phyloP scores from a whole-genome alignment of 192 early-diverging fungal genomes.

The Coemansia sp. region DNA sequence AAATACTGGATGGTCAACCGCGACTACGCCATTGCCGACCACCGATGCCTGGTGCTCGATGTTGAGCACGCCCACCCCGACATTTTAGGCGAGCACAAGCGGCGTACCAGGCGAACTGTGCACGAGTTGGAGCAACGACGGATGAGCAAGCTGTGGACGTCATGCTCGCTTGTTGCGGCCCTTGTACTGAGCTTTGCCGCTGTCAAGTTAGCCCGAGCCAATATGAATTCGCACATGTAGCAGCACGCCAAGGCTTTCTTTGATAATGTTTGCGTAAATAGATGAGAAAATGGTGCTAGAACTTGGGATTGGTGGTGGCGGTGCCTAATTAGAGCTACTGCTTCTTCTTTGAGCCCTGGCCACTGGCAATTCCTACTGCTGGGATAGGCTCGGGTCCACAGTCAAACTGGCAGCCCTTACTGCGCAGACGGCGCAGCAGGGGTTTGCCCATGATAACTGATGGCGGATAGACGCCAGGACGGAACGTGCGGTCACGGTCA shows the following conservation, averaged over 20 bases:
- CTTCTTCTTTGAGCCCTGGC: constrained; percentile 5
- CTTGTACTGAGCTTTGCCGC: constrained; percentile 29
- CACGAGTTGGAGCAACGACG: constrained; percentile 23
- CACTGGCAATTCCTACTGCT: neutral
- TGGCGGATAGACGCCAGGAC: constrained; percentile 78
- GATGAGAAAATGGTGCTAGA: neutral
- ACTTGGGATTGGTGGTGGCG: neutral
- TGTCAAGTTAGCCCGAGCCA: constrained; percentile 20
- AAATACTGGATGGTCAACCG: constrained; percentile 63
- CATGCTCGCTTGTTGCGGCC: constrained; percentile 31
- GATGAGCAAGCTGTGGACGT: constrained; percentile 39
- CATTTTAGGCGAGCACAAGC: constrained; percentile 33
- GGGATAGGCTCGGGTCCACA: constrained; percentile 19
- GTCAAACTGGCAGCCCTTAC: constrained; percentile 62
- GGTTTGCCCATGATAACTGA: constrained; percentile 78
- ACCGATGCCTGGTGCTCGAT: constrained; percentile 69
- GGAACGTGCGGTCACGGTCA: constrained; percentile 57
- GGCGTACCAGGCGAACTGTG: constrained; percentile 16
- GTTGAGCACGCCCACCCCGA: constrained; percentile 43
- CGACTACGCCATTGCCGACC: constrained; percentile 69
- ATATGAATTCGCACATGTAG: neutral
- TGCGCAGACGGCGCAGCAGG: constrained; percentile 66
- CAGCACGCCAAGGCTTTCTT: neutral
- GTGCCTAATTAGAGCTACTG: neutral
- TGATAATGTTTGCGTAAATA: neutral